Evolutionary conservation across 2,329 filamentous ascomycete genomes (phyloP).

Genomic region (Huntiella bhutanensis): DNA sequence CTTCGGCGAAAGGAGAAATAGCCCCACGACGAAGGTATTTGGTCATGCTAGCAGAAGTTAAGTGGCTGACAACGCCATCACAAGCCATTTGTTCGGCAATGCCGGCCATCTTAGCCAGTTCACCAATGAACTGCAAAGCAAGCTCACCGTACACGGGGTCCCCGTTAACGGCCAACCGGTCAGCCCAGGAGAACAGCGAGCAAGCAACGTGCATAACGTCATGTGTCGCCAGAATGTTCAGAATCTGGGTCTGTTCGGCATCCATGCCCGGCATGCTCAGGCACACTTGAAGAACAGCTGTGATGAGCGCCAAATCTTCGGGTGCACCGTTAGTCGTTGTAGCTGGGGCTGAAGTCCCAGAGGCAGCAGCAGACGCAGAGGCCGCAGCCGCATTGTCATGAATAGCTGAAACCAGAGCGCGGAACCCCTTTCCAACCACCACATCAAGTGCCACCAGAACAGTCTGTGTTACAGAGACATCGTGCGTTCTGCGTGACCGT

Average conservation of each 20-base stretch:
- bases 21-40: slow-evolving; percentile 52
- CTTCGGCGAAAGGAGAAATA: slow-evolving; percentile 63
- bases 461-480: slow-evolving; percentile 31
- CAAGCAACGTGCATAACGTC: slow-evolving; percentile 64
- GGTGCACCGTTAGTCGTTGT: slow-evolving; percentile 27
- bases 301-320: slow-evolving; percentile 71
- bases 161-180: slow-evolving; percentile 54
- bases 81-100: slow-evolving; percentile 82
- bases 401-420: slow-evolving; percentile 58
- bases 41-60: slow-evolving; percentile 62
- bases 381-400: slow-evolving; percentile 44
- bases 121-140: slow-evolving; percentile 72
- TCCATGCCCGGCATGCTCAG: slow-evolving; percentile 61
- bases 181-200: slow-evolving; percentile 84
- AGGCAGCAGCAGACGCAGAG: not conserved
- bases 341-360: not conserved
- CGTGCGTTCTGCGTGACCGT: slow-evolving; percentile 13
- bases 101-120: slow-evolving; percentile 61
- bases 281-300: slow-evolving; percentile 70
- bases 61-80: slow-evolving; percentile 61
- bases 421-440: slow-evolving; percentile 66
- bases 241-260: slow-evolving; percentile 49
- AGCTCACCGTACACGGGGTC: slow-evolving; percentile 89
- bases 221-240: slow-evolving; percentile 50
- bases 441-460: slow-evolving; percentile 64